Conservation (phyloP, 2,329 filamentous ascomycete species). For the Tolypocladium ovalisporum region DNA sequence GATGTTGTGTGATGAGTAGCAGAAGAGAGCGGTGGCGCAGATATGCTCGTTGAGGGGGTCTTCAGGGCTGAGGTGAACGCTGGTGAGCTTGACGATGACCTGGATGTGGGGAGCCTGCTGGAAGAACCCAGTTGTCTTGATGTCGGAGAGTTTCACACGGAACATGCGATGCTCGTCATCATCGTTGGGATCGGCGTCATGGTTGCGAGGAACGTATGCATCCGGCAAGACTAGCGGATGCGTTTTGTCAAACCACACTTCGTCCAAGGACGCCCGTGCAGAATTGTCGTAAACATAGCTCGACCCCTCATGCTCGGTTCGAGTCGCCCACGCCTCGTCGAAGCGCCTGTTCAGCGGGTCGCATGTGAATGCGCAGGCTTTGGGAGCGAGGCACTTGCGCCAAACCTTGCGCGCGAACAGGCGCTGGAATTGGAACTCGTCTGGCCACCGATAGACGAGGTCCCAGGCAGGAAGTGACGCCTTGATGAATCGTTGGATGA, state of each 20-base stretch:
- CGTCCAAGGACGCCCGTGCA: conserved; percentile 7
- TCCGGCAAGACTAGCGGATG: conserved; percentile 12
- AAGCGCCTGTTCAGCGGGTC: conserved; percentile 9
- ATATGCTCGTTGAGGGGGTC: conserved; percentile 54
- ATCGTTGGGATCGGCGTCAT: not conserved
- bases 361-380: conserved; percentile 11
- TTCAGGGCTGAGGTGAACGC: conserved; percentile 48
- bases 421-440: conserved; percentile 15
- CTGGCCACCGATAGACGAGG: conserved; percentile 19
- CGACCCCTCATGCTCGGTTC: conserved; percentile 12
- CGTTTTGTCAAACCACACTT: conserved; percentile 15
- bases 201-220: not conserved
- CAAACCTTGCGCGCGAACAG: conserved; percentile 6
- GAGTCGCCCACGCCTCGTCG: conserved; percentile 11
- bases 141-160: conserved; percentile 5
- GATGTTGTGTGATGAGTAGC: conserved; percentile 51
- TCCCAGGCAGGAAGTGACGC: conserved; percentile 35
- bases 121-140: conserved; percentile 18
- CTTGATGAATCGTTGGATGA: conserved; percentile 30
- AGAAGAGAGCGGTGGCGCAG: conserved; percentile 52
- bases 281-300: not conserved
- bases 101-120: conserved; percentile 32
- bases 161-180: not conserved
- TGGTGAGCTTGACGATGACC: conserved; percentile 52
- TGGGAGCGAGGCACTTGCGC: conserved; percentile 8